Percentiles rank a stretch among this genome's conserved stretches.
These are phyloP conservation scores for Zalaria sp. DNA, from an alignment of 2,329 filamentous ascomycete species.

Conservation along the genomic window DNA sequence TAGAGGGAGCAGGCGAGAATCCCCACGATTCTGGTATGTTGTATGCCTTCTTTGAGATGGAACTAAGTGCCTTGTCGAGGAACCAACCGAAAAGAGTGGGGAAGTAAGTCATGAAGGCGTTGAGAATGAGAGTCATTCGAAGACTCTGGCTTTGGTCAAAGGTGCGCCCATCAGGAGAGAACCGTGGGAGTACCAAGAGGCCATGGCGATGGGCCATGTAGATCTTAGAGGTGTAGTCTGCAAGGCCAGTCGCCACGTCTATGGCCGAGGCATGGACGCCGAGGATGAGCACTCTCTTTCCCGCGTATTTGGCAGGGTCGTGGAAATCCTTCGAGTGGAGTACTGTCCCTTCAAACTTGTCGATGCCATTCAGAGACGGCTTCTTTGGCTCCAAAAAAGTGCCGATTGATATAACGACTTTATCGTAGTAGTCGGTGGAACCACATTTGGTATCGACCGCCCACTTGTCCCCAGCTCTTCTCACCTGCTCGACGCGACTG, in stretches of 20 bases:
- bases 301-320: constrained; percentile 22
- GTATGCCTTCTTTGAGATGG: not conserved
- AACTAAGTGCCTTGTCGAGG: not conserved
- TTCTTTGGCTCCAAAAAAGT: constrained; percentile 21
- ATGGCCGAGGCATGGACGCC: constrained; percentile 27
- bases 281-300: constrained; percentile 29
- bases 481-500: constrained; percentile 16
- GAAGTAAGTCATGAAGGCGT: constrained; percentile 5
- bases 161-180: not conserved
- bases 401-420: constrained; percentile 20
- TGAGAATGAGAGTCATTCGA: constrained; percentile 8
- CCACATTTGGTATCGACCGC: constrained; percentile 14
- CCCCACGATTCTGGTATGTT: constrained; percentile 12
- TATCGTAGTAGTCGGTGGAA: constrained; percentile 19
- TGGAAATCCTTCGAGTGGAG: constrained; percentile 19
- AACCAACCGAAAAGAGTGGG: not conserved
- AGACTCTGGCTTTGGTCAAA: not conserved
- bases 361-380: constrained; percentile 22
- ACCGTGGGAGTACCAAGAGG: not conserved
- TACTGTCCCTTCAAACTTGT: constrained; percentile 23
- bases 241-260: constrained; percentile 14
- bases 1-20: constrained; percentile 12
- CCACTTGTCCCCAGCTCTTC: constrained; percentile 20
- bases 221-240: not conserved
- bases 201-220: not conserved